These are phyloP conservation scores for Fusarium duplospermum DNA, from an alignment of 2,329 filamentous ascomycete genomes.

Conservation along the genomic window DNA sequence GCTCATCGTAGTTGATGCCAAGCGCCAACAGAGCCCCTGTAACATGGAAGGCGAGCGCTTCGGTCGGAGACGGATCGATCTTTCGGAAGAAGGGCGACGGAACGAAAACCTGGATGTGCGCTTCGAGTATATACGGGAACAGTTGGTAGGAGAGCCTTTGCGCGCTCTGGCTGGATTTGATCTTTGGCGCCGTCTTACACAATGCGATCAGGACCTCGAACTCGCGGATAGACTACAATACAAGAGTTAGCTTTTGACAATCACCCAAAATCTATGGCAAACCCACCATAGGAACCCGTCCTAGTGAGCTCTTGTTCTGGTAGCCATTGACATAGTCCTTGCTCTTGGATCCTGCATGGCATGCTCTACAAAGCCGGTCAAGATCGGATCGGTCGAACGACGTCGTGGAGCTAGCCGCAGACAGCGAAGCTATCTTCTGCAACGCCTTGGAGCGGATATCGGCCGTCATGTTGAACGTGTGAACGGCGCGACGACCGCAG, in stretches of 20 bases:
- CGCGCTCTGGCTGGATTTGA: slow-evolving; percentile 78
- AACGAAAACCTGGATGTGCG: slow-evolving; percentile 81
- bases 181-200: slow-evolving; percentile 86
- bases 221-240: slow-evolving; percentile 83
- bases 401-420: slow-evolving; percentile 64
- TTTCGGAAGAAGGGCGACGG: slow-evolving; percentile 85
- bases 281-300: slow-evolving; percentile 71
- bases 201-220: slow-evolving; percentile 91
- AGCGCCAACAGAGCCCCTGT: slow-evolving; percentile 85
- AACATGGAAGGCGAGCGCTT: slow-evolving; percentile 82
- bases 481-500: not conserved
- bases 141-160: slow-evolving; percentile 83
- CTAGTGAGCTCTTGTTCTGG: slow-evolving; percentile 57
- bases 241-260: slow-evolving; percentile 31
- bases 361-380: slow-evolving; percentile 70
- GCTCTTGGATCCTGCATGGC: slow-evolving; percentile 58
- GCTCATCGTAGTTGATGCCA: slow-evolving; percentile 75
- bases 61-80: slow-evolving; percentile 89
- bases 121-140: slow-evolving; percentile 86
- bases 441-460: slow-evolving; percentile 72
- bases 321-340: slow-evolving; percentile 63
- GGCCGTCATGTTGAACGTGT: slow-evolving; percentile 57
- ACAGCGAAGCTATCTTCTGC: slow-evolving; percentile 73
- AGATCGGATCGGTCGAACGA: slow-evolving; percentile 73
- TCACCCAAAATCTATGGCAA: not conserved